phyloP scores from a whole-genome alignment of 2,329 filamentous ascomycete genomes.

The Hypomyces perniciosus region DNA sequence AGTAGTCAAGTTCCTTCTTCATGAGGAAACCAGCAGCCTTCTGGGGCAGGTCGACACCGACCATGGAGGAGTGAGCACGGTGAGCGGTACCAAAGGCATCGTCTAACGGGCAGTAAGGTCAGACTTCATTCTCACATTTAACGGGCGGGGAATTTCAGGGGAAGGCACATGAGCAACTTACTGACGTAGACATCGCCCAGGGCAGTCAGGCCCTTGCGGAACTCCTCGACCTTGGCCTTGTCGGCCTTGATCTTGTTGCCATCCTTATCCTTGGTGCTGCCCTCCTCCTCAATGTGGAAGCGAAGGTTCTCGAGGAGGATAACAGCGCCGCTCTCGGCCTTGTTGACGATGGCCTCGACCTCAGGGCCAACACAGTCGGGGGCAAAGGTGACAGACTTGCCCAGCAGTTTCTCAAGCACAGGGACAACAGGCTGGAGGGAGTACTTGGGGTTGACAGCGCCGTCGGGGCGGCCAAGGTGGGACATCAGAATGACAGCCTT shows the following conservation, averaged over 20 bases:
- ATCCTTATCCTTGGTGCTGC: slow-evolving; percentile 84
- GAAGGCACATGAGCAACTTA: slow-evolving; percentile 40
- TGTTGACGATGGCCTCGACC: slow-evolving; percentile 84
- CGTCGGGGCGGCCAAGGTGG: slow-evolving; percentile 92
- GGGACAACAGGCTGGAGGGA: slow-evolving; percentile 86
- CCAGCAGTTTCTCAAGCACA: slow-evolving; percentile 85
- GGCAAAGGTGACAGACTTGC: slow-evolving; percentile 79
- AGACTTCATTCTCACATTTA: not conserved
- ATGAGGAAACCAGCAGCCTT: slow-evolving; percentile 98
- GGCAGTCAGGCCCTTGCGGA: slow-evolving; percentile 90
- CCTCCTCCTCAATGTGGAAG: slow-evolving; percentile 98
- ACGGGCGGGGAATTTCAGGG: not conserved
- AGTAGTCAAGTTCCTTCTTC: slow-evolving; percentile 99
- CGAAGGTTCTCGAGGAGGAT: slow-evolving; percentile 95
- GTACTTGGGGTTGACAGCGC: slow-evolving; percentile 86
- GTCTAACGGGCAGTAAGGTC: slow-evolving; percentile 48
- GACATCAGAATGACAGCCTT: slow-evolving; percentile 97
- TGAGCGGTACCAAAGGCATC: slow-evolving; percentile 98
- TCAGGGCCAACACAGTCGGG: slow-evolving; percentile 86
- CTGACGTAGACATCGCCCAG: slow-evolving; percentile 96
- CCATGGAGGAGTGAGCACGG: slow-evolving; percentile 98
- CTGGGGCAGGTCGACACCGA: slow-evolving; percentile 89
- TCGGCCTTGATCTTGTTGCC: slow-evolving; percentile 99
- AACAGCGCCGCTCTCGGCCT: slow-evolving; percentile 73
- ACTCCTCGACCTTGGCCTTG: slow-evolving; percentile 84